Evolutionary conservation across 345 rosid species (phyloP).

Genomic region (Hevea brasiliensis): DNA sequence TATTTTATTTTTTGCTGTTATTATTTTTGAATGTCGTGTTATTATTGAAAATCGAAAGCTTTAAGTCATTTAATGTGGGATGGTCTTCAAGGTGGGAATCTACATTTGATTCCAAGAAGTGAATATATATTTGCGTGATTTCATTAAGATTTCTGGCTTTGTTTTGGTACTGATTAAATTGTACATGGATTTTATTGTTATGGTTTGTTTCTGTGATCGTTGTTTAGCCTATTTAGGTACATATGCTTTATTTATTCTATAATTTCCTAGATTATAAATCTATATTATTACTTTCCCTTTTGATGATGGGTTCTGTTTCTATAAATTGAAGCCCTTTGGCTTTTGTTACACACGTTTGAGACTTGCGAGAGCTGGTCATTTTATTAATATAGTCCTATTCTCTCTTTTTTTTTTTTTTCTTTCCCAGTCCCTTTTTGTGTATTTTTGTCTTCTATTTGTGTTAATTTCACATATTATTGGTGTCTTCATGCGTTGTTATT

Average conservation of each 20-base stretch:
- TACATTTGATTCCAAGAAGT: background rate
- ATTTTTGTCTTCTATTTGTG: background rate
- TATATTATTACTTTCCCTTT: background rate
- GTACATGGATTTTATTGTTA: too few species aligned
- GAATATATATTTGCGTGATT: too few species aligned
- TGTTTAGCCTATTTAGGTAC: too few species aligned
- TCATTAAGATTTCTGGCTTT: too few species aligned
- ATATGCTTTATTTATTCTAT: too few species aligned
- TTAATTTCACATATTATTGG: background rate
- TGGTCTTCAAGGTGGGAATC: background rate
- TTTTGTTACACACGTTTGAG: background rate
- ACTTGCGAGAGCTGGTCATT: background rate
- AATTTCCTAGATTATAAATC: too few species aligned
- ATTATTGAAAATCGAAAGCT: background rate
- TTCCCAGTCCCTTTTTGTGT: background rate
- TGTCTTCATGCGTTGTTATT: background rate
- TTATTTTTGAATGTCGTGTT: background rate
- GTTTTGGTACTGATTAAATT: too few species aligned
- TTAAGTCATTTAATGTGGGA: background rate
- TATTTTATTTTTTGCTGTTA: background rate
- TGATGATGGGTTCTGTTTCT: background rate
- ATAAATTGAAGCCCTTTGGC: constrained; percentile 3
- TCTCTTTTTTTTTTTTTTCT: background rate
- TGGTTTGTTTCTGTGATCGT: too few species aligned
- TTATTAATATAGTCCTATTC: background rate